Percentiles rank a stretch among this genome's conserved stretches.
Conservation (phyloP, 805 yeast species). For the Cyberlindnera sargentensis region DNA sequence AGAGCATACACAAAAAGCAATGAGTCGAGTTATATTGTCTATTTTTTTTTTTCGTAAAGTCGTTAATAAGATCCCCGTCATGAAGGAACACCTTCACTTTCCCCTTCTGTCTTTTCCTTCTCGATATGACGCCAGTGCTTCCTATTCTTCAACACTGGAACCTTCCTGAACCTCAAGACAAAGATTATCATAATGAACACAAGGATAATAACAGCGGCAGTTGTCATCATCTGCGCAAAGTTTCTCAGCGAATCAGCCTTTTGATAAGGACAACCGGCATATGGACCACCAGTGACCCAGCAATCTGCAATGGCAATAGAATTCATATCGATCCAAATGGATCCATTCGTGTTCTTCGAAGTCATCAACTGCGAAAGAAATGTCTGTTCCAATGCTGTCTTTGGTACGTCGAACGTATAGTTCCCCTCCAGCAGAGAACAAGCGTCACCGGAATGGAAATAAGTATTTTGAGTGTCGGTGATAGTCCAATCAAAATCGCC, state of each 20-base stretch:
- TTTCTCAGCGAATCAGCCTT: constrained; percentile 44
- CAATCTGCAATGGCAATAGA: constrained; percentile 68
- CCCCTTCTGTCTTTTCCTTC: constrained; percentile 50
- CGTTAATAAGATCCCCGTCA: constrained; percentile 20
- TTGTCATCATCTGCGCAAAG: constrained; percentile 58
- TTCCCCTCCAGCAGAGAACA: constrained; percentile 20
- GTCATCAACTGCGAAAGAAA: constrained; percentile 19
- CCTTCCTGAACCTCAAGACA: constrained; percentile 46
- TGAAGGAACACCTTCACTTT: constrained; percentile 84
- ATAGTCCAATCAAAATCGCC: constrained; percentile 36
- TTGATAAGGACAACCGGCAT: constrained; percentile 73
- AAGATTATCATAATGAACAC: constrained; percentile 42
- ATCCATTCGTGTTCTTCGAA: constrained; percentile 16
- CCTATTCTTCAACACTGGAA: constrained; percentile 68
- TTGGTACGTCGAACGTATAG: constrained; percentile 40
- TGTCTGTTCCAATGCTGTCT: constrained; percentile 39
- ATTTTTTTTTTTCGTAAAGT: not conserved
- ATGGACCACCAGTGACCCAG: constrained; percentile 81
- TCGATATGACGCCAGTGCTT: constrained; percentile 55
- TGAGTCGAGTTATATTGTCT: too few relatives aligned
- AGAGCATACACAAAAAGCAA: not conserved
- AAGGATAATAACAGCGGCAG: constrained; percentile 51
- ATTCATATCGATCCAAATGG: constrained; percentile 75
- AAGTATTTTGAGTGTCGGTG: constrained; percentile 27
- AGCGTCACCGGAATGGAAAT: constrained; percentile 33